phyloP scores from a whole-genome alignment of 2,329 filamentous ascomycete species.

The Paecilomyces dactylethromorphus region DNA sequence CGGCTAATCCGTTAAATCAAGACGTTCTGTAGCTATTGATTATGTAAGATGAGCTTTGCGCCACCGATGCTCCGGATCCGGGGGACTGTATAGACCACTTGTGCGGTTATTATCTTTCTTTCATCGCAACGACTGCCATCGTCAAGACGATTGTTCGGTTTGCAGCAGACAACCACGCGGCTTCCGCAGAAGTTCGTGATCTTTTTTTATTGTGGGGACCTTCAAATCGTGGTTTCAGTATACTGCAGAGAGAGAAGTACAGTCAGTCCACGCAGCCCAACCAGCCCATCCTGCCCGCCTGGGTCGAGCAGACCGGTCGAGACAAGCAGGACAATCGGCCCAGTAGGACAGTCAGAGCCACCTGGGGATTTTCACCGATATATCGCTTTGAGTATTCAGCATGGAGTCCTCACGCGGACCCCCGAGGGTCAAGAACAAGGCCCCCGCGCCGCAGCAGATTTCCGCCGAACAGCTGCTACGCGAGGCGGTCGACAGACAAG shows the following conservation, averaged over 20 bases:
- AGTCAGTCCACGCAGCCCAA: background rate
- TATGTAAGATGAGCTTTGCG: background rate
- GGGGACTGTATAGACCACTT: background rate
- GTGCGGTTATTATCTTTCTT: background rate
- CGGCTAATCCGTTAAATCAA: background rate
- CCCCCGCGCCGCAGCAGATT: slow-evolving; percentile 81
- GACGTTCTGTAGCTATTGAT: background rate
- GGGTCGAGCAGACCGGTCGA: background rate
- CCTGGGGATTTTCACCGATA: background rate
- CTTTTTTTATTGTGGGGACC: background rate
- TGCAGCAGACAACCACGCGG: background rate
- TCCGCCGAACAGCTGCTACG: slow-evolving; percentile 94
- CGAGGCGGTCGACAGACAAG: slow-evolving; percentile 94
- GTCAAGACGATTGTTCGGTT: background rate
- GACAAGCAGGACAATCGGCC: background rate
- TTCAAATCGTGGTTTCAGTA: background rate
- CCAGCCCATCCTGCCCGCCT: background rate
- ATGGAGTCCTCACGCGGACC: slow-evolving; percentile 93
- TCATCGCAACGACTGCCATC: background rate
- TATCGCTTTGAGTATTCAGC: slow-evolving; percentile 19
- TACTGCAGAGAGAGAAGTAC: background rate
- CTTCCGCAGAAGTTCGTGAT: background rate
- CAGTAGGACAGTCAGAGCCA: too few species aligned
- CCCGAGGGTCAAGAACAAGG: slow-evolving; percentile 98
- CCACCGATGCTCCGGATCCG: background rate